Conservation (phyloP, 495 filamentous ascomycete species). For the Neurospora sp. region DNA sequence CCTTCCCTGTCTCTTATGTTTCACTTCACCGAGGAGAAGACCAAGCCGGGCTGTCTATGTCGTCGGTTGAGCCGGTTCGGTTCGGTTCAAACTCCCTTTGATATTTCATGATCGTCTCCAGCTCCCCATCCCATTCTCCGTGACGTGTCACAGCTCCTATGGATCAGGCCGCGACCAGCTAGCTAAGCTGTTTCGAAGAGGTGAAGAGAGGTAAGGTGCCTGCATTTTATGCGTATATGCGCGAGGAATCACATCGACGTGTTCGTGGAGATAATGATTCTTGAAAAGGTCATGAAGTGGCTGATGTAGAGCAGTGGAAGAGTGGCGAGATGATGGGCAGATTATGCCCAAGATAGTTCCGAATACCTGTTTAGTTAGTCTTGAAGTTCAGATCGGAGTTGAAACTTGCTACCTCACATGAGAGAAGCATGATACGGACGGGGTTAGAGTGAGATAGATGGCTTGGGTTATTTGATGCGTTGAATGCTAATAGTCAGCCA, state of each 20-base stretch:
- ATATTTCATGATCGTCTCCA: not conserved
- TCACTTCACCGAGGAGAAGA: not conserved
- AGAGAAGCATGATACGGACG: not conserved
- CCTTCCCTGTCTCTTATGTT: not conserved
- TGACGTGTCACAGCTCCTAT: not conserved
- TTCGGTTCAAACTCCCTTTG: not conserved
- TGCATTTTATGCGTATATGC: not conserved
- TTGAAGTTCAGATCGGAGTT: not conserved
- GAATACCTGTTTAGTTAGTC: not conserved
- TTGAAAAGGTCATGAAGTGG: not conserved
- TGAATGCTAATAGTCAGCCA: not conserved
- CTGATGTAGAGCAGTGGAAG: not conserved
- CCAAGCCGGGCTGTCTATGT: not conserved
- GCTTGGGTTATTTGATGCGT: not conserved
- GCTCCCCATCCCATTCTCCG: not conserved
- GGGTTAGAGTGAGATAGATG: not conserved
- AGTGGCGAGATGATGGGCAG: not conserved
- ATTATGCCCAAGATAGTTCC: not conserved
- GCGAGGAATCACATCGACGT: not conserved
- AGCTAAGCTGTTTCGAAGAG: not conserved
- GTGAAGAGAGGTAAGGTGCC: not conserved
- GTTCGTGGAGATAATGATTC: not conserved
- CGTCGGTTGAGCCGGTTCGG: not conserved
- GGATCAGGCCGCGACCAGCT: not conserved
- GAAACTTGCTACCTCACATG: not conserved